Evolutionary conservation across 805 yeast genomes (phyloP).

Genomic region (Metschnikowia hibisci): DNA sequence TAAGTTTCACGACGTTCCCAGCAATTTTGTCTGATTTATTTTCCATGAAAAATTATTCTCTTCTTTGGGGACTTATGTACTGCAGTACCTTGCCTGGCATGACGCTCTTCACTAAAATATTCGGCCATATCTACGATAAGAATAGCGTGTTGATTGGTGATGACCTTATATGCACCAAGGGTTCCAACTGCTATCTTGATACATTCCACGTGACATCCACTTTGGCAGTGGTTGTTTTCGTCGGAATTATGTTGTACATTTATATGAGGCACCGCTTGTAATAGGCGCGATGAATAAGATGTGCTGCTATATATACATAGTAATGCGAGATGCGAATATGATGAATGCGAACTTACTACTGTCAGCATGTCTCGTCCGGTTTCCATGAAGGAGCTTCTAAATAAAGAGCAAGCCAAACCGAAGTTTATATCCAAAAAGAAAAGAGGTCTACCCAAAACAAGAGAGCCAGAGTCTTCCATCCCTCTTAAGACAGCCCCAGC

Average conservation of each 20-base stretch:
- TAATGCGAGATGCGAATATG: background rate
- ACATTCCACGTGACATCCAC: slow-evolving; percentile 27
- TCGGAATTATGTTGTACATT: slow-evolving; percentile 14
- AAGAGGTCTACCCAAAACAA: slow-evolving; percentile 1
- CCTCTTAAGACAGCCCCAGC: background rate
- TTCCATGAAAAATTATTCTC: slow-evolving; percentile 30
- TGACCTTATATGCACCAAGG: slow-evolving; percentile 21
- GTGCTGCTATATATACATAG: background rate
- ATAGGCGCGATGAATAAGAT: too few relatives aligned
- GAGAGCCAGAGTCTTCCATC: background rate
- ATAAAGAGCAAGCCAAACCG: slow-evolving; percentile 10
- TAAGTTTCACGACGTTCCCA: slow-evolving; percentile 32
- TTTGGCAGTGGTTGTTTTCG: slow-evolving; percentile 20
- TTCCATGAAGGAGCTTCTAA: slow-evolving; percentile 16
- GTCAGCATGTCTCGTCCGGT: slow-evolving; percentile 16
- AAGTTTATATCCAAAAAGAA: slow-evolving; percentile 15
- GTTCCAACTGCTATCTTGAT: slow-evolving; percentile 26
- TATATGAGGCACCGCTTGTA: slow-evolving; percentile 2
- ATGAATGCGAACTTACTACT: background rate
- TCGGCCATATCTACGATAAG: slow-evolving; percentile 28
- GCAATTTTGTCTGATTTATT: slow-evolving; percentile 32
- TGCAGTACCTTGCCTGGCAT: slow-evolving; percentile 32
- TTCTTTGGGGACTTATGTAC: slow-evolving; percentile 34
- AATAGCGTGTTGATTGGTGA: slow-evolving; percentile 21
- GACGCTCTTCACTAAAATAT: slow-evolving; percentile 29